Evolutionary conservation across 148 eudicot genomes (phyloP).

Genomic region (Arctostaphylos glauca): DNA sequence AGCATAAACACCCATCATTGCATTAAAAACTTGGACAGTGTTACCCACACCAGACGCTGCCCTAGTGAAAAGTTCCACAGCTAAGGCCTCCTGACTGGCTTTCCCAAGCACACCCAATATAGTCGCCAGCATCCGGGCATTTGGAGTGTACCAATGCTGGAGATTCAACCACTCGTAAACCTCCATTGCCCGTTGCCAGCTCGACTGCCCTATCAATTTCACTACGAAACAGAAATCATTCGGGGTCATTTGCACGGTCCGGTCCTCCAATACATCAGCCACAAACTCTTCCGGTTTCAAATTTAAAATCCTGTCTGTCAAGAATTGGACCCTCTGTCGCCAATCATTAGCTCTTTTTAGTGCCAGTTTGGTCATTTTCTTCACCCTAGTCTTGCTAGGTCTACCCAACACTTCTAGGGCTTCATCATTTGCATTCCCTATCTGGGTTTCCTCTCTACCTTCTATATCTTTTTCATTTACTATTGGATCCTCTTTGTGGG

Average conservation of each 20-base stretch:
- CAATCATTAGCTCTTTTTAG: slow-evolving; percentile 89
- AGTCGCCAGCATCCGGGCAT: slow-evolving; percentile 86
- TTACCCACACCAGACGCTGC: slow-evolving; percentile 60
- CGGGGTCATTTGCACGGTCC: slow-evolving; percentile 78
- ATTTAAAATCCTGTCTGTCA: slow-evolving; percentile 67
- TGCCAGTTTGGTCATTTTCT: slow-evolving; percentile 84
- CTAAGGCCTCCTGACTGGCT: slow-evolving; percentile 81
- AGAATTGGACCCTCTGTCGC: slow-evolving; percentile 74
- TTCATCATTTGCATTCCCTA: slow-evolving; percentile 33
- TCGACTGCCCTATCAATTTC: slow-evolving; percentile 74
- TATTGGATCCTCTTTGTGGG: slow-evolving; percentile 17
- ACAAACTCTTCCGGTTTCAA: slow-evolving; percentile 72
- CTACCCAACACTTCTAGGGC: slow-evolving; percentile 52
- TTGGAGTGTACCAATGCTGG: slow-evolving; percentile 74
- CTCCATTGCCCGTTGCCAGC: slow-evolving; percentile 90
- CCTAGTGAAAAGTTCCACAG: slow-evolving; percentile 73
- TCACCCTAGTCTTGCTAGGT: slow-evolving; percentile 60
- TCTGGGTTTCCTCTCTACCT: slow-evolving; percentile 25
- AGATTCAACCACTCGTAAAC: slow-evolving; percentile 95
- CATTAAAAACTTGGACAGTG: slow-evolving; percentile 91
- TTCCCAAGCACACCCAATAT: slow-evolving; percentile 84
- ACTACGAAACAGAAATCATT: slow-evolving; percentile 90
- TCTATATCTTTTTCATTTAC: slow-evolving; percentile 19
- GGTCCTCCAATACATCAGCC: slow-evolving; percentile 81
- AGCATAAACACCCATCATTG: slow-evolving; percentile 99